These are phyloP conservation scores for Dalbergia oliveri DNA, from an alignment of 306 rosid species.

Conservation along the genomic window DNA sequence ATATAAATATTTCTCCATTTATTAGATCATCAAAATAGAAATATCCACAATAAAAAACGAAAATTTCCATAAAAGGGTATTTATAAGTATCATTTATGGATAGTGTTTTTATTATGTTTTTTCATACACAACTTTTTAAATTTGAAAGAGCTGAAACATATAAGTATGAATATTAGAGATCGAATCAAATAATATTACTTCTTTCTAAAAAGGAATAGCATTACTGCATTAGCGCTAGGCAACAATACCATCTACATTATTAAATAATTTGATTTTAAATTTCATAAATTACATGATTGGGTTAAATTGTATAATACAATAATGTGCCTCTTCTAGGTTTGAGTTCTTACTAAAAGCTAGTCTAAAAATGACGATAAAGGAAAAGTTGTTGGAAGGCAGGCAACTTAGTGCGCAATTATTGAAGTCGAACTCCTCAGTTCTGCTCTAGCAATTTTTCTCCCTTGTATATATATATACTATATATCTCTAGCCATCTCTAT, in stretches of 20 bases:
- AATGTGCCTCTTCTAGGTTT: constrained; percentile 2
- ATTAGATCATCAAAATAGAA: too few species aligned
- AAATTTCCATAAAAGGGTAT: too few species aligned
- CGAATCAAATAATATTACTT: not conserved
- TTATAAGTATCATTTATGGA: too few species aligned
- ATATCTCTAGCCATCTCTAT: not conserved
- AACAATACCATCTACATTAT: not conserved
- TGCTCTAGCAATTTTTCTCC: not conserved
- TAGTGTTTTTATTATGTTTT: not conserved
- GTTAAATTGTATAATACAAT: not conserved
- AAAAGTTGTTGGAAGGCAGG: constrained; percentile 16
- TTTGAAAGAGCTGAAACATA: not conserved
- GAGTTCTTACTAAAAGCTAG: constrained; percentile 23
- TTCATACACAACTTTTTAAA: not conserved
- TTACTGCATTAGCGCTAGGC: not conserved
- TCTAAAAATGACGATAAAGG: constrained; percentile 12
- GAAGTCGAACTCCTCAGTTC: constrained; percentile 43
- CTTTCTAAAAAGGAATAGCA: not conserved
- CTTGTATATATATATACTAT: too few species aligned
- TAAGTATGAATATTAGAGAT: not conserved
- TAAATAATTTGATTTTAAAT: not conserved
- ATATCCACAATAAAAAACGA: too few species aligned
- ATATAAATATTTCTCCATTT: too few species aligned
- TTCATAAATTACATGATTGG: not conserved
- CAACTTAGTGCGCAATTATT: constrained; percentile 40